Evolutionary conservation across 2,329 filamentous ascomycete species (phyloP), one percentile per base, ranked within the genome.

Genomic region (Epichloe bromicola): DNA sequence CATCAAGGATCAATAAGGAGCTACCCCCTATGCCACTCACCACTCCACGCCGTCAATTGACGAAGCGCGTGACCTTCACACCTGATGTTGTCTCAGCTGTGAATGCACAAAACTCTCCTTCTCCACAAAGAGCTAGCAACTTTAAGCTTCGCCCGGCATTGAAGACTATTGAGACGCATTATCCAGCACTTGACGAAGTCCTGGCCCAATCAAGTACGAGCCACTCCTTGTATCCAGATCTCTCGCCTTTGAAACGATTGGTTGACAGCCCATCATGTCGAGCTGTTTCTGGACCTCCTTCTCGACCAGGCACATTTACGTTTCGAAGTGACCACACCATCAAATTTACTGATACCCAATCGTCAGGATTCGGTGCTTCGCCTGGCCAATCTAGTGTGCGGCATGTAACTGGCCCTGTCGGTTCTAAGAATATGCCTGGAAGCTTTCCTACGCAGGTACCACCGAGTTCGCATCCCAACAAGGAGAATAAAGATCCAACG

Each of bases 41-140:
- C 5, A 88, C 85, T 1, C 85, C 85, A 7, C 82, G 82, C 34
- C 76, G 82, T 23, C 86, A 82, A 65, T 63, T 73, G 38, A 65
- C 69, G 17, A 95, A 94, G 70, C 83, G 79, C 51, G 87, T 95
- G 37, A 82, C 86, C 48, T 95, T 95, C 60, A 88, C 85, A 0
- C 83, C 83, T 0, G 82, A 80, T 54, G 82, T 83, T 37, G 77
- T 86, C 55, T 68, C 69, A 17, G 66, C 69, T 8, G 63, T 67
- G 0, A 57, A 69, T 46, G 56, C 61, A 0, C 73, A 77, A 53
- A 69, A 73, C 52, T 78, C 79, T 2, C 79, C 80, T 7, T 80
- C 80, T 3, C 75, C 78, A 4, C 61, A 75, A 56, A 80, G 80
- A 59, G 70, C 71, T 5, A 62, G 64, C 36, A 68, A 74, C 19